Percentiles rank a stretch among this genome's conserved stretches.
Evolutionary conservation across 139 green algal species (phyloP).

Genomic region (Auxenochlorella protothecoides): DNA sequence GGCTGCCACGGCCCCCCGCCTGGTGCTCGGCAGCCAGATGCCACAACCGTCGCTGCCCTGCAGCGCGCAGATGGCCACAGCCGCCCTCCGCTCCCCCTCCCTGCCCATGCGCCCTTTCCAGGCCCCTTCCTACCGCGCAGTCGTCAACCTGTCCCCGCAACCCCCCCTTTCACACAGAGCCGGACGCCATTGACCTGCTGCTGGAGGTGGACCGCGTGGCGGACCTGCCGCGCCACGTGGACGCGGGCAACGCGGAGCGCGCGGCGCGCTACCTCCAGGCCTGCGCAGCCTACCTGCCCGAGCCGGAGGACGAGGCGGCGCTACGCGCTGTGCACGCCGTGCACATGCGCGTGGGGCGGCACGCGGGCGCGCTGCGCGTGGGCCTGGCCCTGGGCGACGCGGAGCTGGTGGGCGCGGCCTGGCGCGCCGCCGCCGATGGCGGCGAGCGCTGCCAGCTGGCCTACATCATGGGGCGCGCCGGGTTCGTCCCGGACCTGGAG

Average conservation of each 20-base stretch:
- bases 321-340: constrained; percentile 31
- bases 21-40: no score
- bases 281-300: constrained; percentile 83
- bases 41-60: no score
- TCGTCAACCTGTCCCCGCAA: no score
- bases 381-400: constrained; percentile 28
- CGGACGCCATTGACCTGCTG: constrained; percentile 95
- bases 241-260: constrained; percentile 59
- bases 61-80: no score
- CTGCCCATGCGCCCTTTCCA: no score
- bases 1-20: no score
- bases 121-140: no score
- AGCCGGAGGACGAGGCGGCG: constrained; percentile 82
- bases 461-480: constrained; percentile 82
- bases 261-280: constrained; percentile 91
- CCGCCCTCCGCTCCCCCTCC: no score
- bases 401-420: constrained; percentile 16
- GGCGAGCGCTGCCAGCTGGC: constrained; percentile 62
- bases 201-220: constrained; percentile 90
- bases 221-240: constrained; percentile 63
- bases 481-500: constrained; percentile 56
- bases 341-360: constrained; percentile 26
- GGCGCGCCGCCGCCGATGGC: constrained; percentile 39
- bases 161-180: constrained; percentile 43
- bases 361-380: constrained; percentile 78